Evolutionary conservation across 1,139 yeast species (phyloP), one percentile per base, ranked within the genome.

Genomic region (Wickerhamiella infanticola): DNA sequence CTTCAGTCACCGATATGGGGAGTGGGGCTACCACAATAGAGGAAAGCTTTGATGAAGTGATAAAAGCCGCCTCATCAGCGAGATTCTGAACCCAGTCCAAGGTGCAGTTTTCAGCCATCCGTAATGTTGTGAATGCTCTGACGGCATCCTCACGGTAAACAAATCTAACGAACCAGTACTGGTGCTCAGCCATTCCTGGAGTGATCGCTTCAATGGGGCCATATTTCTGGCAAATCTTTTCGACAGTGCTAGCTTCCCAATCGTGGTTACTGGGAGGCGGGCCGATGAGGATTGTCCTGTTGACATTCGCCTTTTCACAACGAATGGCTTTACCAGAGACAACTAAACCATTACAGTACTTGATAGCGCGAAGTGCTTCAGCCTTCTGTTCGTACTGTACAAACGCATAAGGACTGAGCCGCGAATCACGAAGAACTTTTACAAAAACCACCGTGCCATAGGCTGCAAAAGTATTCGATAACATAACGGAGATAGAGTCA

Each of bases 91-190:
- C 33, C 33, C 33, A 29, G 33, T 29, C 33, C 33, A 29, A 7
- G 33, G 33, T 7, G 33, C 33, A 29, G 9, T 29, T 29, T 7
- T 11, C 24, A 4, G 23, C 24, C n/a, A 8, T 9, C 5, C 23
- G 24, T 8, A 9, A 5, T 5, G 70, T 73, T 1, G 93, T 88
- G 67, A 76, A 86, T 0, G 95, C 94, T 55, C 80, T 72, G 44
- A 85, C 83, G 2, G 96, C 96, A 62, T 88, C 96, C 59, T 84
- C 94, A 43, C 96, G 75, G 58, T 75, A 85, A 1, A 77, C 85
- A 65, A 79, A 86, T 56, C 83, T 81, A 51, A 81, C 75, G 58
- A 80, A 84, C 94, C 95, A 86, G 39, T 74, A 73, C 44, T 64
- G 67, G 24, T 63, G 58, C 3, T 48, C 45, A 5, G 53, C 51